Conservation (phyloP, 2,329 filamentous ascomycete species). For the Sarocladiaceae sp. region DNA sequence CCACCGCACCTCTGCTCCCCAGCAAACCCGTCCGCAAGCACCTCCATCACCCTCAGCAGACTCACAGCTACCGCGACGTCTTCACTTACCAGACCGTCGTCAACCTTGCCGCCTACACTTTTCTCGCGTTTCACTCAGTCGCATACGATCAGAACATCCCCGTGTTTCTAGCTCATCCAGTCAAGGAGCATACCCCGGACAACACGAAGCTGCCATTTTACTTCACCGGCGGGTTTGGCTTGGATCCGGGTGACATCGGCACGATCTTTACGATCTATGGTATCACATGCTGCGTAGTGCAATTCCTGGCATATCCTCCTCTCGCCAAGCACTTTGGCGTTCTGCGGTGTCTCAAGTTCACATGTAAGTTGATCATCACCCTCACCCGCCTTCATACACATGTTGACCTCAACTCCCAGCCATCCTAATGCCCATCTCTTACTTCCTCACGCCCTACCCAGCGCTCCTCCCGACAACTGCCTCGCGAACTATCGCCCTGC, state of each 20-base stretch:
- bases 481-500: constrained; percentile 54
- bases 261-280: constrained; percentile 81
- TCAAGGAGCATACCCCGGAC: constrained; percentile 48
- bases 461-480: constrained; percentile 48
- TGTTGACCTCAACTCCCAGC: constrained; percentile 27
- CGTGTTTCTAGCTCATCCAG: constrained; percentile 77
- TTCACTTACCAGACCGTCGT: constrained; percentile 69
- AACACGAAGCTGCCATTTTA: constrained; percentile 66
- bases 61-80: constrained; percentile 51
- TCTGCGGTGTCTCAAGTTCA: constrained; percentile 64
- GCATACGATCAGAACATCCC: constrained; percentile 84
- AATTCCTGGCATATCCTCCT: constrained; percentile 79
- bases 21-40: constrained; percentile 16
- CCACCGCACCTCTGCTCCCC: constrained; percentile 48
- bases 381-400: neutral
- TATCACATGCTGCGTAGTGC: constrained; percentile 69
- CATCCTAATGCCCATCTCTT: constrained; percentile 65
- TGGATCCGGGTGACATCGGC: constrained; percentile 68
- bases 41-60: constrained; percentile 4
- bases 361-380: constrained; percentile 31
- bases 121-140: constrained; percentile 75
- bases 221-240: constrained; percentile 76
- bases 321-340: constrained; percentile 69
- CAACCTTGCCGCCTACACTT: constrained; percentile 70
- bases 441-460: constrained; percentile 76